Conservation (phyloP, 805 yeast species). For the Clavispora asparagi region DNA sequence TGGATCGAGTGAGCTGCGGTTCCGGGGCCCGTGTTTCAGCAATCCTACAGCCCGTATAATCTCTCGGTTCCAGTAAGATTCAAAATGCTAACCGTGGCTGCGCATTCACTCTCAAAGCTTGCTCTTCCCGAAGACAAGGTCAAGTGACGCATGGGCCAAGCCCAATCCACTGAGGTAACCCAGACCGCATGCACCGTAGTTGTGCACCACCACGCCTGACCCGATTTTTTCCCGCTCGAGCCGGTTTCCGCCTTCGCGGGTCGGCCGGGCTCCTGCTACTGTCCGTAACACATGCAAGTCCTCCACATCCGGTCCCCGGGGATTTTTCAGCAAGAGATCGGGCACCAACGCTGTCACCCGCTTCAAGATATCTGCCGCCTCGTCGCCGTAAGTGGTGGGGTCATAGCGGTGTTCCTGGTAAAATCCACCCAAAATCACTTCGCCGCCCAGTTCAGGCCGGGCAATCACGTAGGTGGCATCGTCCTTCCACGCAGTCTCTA, state of each 20-base stretch:
- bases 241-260: constrained; percentile 1
- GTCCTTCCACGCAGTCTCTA: not conserved
- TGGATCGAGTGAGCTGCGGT: too few species aligned
- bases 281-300: constrained; percentile 1
- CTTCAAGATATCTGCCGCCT: constrained; percentile 1
- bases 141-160: not conserved
- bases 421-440: constrained; percentile 2
- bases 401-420: not conserved
- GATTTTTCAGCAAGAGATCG: not conserved
- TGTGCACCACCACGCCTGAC: constrained; percentile 1
- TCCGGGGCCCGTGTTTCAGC: too few species aligned
- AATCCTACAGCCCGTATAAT: too few species aligned
- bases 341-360: not conserved
- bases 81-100: too few species aligned
- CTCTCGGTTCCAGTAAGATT: too few species aligned
- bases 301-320: not conserved
- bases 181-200: constrained; percentile 2
- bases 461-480: constrained; percentile 1
- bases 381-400: not conserved
- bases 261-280: constrained; percentile 2
- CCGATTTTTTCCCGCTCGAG: constrained; percentile 1
- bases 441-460: not conserved
- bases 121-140: not conserved
- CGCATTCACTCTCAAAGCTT: not conserved
- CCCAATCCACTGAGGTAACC: constrained; percentile 2